These are phyloP conservation scores for Periconia sp. DNA, from an alignment of 2,329 filamentous ascomycete species.

Conservation along the genomic window DNA sequence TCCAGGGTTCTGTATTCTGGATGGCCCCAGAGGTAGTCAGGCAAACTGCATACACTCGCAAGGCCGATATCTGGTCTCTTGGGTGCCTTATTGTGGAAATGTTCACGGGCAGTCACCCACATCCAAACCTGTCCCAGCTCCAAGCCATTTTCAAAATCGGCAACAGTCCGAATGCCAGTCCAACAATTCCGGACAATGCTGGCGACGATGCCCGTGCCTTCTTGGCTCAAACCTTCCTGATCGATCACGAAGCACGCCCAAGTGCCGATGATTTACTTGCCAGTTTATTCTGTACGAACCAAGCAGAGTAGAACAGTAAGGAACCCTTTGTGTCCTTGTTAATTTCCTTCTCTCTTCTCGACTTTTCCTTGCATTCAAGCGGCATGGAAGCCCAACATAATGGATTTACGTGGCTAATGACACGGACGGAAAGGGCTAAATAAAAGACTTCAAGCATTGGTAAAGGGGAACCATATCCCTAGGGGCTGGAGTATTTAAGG, in stretches of 20 bases:
- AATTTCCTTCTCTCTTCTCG: background rate
- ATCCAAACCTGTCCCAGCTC: constrained; percentile 94
- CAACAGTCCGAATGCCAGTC: constrained; percentile 80
- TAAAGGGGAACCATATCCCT: background rate
- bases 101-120: constrained; percentile 96
- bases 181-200: constrained; percentile 83
- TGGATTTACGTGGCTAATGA: background rate
- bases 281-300: constrained; percentile 75
- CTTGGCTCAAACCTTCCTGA: constrained; percentile 86
- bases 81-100: constrained; percentile 98
- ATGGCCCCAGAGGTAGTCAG: constrained; percentile 99
- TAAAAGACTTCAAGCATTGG: background rate
- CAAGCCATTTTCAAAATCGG: constrained; percentile 98
- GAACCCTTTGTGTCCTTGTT: background rate
- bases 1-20: constrained; percentile 98
- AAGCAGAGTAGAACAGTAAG: constrained; percentile 45
- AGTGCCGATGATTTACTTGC: constrained; percentile 88
- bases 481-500: too few species aligned
- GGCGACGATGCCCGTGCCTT: constrained; percentile 84
- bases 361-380: background rate
- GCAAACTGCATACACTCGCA: constrained; percentile 95
- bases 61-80: constrained; percentile 97
- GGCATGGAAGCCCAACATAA: background rate
- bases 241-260: constrained; percentile 89
- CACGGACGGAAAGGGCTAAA: background rate